phyloP scores from a whole-genome alignment of 1,284 basidiomycete genomes.

The Ceratobasidium sp. region DNA sequence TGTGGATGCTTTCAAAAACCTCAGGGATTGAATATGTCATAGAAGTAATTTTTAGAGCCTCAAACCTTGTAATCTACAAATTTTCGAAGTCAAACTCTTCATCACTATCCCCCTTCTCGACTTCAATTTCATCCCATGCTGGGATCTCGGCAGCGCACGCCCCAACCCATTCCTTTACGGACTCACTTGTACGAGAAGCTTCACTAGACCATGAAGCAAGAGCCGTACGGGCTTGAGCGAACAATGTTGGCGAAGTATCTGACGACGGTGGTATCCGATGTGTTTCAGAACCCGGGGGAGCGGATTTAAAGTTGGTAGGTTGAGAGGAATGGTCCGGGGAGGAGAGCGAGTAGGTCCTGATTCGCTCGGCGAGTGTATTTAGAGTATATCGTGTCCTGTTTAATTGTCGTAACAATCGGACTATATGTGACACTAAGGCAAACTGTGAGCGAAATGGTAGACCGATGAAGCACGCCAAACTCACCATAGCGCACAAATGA shows the following conservation, averaged over 20 bases:
- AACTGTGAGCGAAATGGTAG: too few relatives aligned
- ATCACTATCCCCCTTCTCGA: conserved; percentile 25
- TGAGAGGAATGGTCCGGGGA: not conserved
- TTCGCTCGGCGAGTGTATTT: not conserved
- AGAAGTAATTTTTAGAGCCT: too few relatives aligned
- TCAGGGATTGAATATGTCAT: too few relatives aligned
- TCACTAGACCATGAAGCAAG: conserved; percentile 32
- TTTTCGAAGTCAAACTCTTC: not conserved
- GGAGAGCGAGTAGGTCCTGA: conserved; percentile 24
- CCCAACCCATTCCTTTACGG: conserved; percentile 20
- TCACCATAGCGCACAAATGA: conserved; percentile 21
- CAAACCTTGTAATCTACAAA: not conserved
- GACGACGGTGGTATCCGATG: not conserved
- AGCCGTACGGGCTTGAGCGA: conserved; percentile 26
- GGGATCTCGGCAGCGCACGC: conserved; percentile 6
- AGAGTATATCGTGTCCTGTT: conserved; percentile 14
- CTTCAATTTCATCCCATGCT: conserved; percentile 26
- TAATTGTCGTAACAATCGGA: conserved; percentile 5
- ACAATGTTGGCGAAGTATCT: not conserved
- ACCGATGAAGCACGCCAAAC: too few relatives aligned
- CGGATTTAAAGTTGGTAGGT: not conserved
- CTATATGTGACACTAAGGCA: conserved; percentile 8
- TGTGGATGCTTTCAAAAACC: too few relatives aligned
- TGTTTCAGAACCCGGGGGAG: not conserved
- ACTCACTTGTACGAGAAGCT: conserved; percentile 20